phyloP scores from a whole-genome alignment of 352 stramenopile species.

The Pythium utonaiense region DNA sequence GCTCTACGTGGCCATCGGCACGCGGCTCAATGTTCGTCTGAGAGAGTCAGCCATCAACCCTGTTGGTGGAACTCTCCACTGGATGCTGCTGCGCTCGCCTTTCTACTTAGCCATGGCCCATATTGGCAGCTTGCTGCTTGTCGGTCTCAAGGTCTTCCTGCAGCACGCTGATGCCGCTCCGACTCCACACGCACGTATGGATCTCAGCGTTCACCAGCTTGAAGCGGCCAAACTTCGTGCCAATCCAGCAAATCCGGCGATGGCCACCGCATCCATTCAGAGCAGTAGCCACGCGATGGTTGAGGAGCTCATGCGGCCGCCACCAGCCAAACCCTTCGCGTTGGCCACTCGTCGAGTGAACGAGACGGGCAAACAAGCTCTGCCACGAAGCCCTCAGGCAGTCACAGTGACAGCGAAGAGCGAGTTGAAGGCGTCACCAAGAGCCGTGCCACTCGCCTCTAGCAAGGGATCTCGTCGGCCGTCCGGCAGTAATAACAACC shows the following conservation, averaged over 20 bases:
- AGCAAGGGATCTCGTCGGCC: neutral
- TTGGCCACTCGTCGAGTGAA: slow-evolving; percentile 9
- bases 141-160: slow-evolving; percentile 74
- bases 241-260: neutral
- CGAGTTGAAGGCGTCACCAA: slow-evolving; percentile 1
- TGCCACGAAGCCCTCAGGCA: neutral
- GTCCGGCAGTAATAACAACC: slow-evolving; percentile 17
- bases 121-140: slow-evolving; percentile 54
- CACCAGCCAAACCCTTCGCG: slow-evolving; percentile 17
- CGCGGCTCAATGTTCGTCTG: slow-evolving; percentile 66
- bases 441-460: neutral
- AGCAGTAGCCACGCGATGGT: slow-evolving; percentile 4
- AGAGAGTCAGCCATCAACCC: slow-evolving; percentile 74
- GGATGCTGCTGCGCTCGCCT: slow-evolving; percentile 57
- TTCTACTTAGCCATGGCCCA: slow-evolving; percentile 64
- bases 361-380: slow-evolving; percentile 4
- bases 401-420: neutral
- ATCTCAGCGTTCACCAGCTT: neutral
- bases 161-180: slow-evolving; percentile 34
- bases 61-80: slow-evolving; percentile 72
- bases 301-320: slow-evolving; percentile 39
- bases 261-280: neutral
- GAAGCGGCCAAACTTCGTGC: neutral
- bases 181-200: neutral
- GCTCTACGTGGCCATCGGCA: slow-evolving; percentile 57